These are phyloP conservation scores for Collybia sp. DNA, from an alignment of 768 basidiomycete genomes.

Conservation along the genomic window DNA sequence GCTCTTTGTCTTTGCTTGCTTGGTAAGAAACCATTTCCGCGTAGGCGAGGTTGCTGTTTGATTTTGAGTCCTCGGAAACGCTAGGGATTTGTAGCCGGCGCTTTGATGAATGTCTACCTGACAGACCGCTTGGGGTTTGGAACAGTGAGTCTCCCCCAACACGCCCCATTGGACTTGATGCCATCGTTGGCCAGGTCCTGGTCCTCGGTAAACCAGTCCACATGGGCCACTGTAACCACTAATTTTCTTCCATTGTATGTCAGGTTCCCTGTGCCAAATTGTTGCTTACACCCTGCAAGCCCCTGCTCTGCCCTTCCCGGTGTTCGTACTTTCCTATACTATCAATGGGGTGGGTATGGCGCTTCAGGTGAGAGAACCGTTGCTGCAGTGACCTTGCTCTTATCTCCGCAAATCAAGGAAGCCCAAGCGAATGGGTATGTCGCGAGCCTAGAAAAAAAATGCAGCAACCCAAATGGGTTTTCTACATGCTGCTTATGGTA, in stretches of 20 bases:
- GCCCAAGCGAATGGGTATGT: conserved; percentile 73
- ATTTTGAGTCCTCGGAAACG: conserved; percentile 39
- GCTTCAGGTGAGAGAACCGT: conserved; percentile 25
- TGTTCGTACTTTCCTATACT: conserved; percentile 33
- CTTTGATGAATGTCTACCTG: conserved; percentile 23
- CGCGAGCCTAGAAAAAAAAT: conserved; percentile 48
- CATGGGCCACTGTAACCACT: too few species aligned
- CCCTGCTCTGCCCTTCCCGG: conserved; percentile 50
- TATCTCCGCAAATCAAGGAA: conserved; percentile 36
- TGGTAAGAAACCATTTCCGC: conserved; percentile 45
- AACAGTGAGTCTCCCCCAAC: conserved; percentile 13
- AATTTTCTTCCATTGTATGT: not conserved
- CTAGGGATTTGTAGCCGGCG: conserved; percentile 25
- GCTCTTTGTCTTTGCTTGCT: conserved; percentile 46
- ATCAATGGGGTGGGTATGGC: conserved; percentile 26
- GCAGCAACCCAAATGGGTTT: conserved; percentile 65
- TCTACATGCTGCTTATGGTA: conserved; percentile 62
- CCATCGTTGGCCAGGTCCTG: conserved; percentile 5
- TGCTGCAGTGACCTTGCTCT: not conserved
- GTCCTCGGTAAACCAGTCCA: not conserved
- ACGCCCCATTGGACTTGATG: too few species aligned
- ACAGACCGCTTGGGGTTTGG: conserved; percentile 25
- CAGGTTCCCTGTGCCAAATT: conserved; percentile 39
- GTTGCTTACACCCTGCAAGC: conserved; percentile 41
- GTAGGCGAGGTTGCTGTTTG: conserved; percentile 52